Percentiles rank a stretch among this genome's conserved stretches.
Conservation (phyloP, 129 eudicot genomes). For the Erigeron canadensis region DNA sequence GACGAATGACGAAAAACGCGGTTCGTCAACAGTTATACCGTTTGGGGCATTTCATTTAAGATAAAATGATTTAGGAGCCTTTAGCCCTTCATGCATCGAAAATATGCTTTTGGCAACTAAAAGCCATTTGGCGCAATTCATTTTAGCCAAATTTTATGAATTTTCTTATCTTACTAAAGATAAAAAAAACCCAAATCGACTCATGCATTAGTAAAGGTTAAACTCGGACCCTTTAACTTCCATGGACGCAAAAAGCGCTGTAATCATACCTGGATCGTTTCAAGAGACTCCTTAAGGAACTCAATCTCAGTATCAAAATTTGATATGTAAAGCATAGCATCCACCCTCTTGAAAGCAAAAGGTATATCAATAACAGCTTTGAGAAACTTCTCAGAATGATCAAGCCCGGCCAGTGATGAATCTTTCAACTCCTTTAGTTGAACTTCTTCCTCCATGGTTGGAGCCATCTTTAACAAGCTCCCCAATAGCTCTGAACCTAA, state of each 20-base stretch:
- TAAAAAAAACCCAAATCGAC: background rate
- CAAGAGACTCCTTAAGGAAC: constrained; percentile 65
- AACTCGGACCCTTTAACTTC: too few relatives aligned
- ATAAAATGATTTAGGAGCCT: too few relatives aligned
- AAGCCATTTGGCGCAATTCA: too few relatives aligned
- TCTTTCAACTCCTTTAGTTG: constrained; percentile 52
- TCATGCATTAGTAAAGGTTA: background rate
- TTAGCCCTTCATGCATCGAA: too few relatives aligned
- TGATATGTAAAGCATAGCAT: constrained; percentile 79
- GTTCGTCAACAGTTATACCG: too few relatives aligned
- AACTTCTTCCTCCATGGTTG: constrained; percentile 66
- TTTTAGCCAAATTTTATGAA: too few relatives aligned
- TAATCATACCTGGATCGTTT: constrained; percentile 59
- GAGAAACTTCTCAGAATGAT: constrained; percentile 73
- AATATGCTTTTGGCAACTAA: too few relatives aligned
- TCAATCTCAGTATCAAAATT: constrained; percentile 70
- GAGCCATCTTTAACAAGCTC: constrained; percentile 78
- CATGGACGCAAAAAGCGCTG: constrained; percentile 2
- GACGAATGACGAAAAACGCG: background rate
- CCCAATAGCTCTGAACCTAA: constrained; percentile 72
- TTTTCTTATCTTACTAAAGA: background rate
- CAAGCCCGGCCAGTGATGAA: constrained; percentile 32
- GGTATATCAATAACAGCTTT: constrained; percentile 71
- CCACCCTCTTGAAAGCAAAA: constrained; percentile 71
- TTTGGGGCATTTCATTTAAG: too few relatives aligned